Conservation (phyloP, 148 eudicot genomes). For the Limonium bicolor region DNA sequence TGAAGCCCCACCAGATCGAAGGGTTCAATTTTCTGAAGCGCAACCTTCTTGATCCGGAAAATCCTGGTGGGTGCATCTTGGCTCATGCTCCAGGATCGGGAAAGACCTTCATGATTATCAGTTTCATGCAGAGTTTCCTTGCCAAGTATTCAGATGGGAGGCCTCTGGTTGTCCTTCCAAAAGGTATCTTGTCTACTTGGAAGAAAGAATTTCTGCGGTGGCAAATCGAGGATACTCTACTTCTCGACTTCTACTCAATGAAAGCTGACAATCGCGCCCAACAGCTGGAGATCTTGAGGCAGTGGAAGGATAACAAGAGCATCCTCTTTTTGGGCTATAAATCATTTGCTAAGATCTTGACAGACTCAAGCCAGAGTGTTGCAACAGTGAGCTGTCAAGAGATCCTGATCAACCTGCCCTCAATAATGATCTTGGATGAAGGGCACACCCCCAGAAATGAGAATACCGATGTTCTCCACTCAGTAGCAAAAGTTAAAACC, state of each 20-base stretch:
- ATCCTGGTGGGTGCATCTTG: not conserved
- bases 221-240: conserved; percentile 82
- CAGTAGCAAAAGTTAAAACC: conserved; percentile 64
- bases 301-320: conserved; percentile 56
- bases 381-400: conserved; percentile 48
- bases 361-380: conserved; percentile 29
- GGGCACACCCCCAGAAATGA: conserved; percentile 93
- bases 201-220: conserved; percentile 75
- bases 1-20: conserved; percentile 89
- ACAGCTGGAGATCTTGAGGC: conserved; percentile 57
- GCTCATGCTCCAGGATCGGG: not conserved
- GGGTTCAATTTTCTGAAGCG: conserved; percentile 75
- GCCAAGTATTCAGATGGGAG: not conserved
- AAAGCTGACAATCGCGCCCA: conserved; percentile 69
- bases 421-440: conserved; percentile 72
- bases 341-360: conserved; percentile 62
- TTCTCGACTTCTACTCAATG: conserved; percentile 65
- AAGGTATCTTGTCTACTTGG: conserved; percentile 48
- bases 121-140: not conserved
- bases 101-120: not conserved
- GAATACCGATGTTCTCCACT: conserved; percentile 57
- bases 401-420: conserved; percentile 38
- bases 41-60: conserved; percentile 39
- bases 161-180: not conserved
- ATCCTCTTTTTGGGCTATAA: conserved; percentile 71